Percentiles rank a stretch among this genome's conserved stretches.
Conservation (phyloP, 306 rosid species). For the Quercus rubra region DNA sequence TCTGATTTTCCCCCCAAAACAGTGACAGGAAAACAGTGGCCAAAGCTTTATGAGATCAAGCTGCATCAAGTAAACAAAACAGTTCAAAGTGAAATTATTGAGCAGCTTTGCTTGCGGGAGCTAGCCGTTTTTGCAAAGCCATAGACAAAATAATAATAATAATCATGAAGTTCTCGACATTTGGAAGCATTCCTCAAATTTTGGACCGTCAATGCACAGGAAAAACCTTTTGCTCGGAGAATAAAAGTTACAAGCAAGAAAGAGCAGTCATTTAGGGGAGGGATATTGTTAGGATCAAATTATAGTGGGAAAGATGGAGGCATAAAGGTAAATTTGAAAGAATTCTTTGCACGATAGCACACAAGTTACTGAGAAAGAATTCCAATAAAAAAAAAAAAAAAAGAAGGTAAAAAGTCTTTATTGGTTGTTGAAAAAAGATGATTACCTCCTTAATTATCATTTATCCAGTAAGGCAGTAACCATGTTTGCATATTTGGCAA, state of each 20-base stretch:
- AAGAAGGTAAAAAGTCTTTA: no score
- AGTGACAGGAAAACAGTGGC: constrained; percentile 97
- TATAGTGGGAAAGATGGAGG: background rate
- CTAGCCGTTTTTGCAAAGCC: constrained; percentile 32
- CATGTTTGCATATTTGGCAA: no score
- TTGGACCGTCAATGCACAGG: background rate
- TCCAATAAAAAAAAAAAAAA: background rate
- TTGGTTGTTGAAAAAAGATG: no score
- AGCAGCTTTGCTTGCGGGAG: constrained; percentile 56
- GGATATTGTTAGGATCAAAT: background rate
- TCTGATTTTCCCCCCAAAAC: constrained; percentile 26
- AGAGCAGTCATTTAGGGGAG: background rate
- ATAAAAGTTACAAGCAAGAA: background rate
- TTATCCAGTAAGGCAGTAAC: no score
- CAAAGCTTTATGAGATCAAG: constrained; percentile 74
- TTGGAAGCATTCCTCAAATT: background rate
- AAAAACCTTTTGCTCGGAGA: background rate
- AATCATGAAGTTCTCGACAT: no score
- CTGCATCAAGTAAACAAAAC: constrained; percentile 35
- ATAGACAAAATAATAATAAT: background rate
- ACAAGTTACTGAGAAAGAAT: background rate
- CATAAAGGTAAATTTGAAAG: background rate
- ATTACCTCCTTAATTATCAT: no score
- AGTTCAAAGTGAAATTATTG: constrained; percentile 31
- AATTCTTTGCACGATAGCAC: background rate